Evolutionary conservation across 1,284 basidiomycete species (phyloP), one percentile per base, ranked within the genome.

Genomic region (Wolfiporia cocos): DNA sequence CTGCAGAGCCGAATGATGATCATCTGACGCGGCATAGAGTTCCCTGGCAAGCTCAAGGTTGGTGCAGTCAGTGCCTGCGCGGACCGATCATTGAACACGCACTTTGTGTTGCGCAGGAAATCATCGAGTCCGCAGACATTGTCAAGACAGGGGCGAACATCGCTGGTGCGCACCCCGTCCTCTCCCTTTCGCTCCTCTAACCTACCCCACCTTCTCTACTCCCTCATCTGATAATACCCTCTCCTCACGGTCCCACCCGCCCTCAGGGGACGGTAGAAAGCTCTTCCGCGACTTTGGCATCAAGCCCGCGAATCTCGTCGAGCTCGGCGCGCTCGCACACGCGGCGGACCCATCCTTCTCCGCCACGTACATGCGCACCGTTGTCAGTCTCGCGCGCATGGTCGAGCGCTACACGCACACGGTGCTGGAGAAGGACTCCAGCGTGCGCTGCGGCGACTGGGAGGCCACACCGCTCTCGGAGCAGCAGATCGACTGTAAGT

Each of bases 81-180:
- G n/a, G n/a, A n/a, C n/a, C n/a, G n/a, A n/a, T n/a, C n/a, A n/a
- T n/a, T n/a, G n/a, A n/a, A n/a, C n/a, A n/a, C n/a, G n/a, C n/a
- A n/a, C n/a, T n/a, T n/a, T n/a, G 10, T 28, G 10, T 32, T 39
- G 17, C 14, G 12, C 42, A 76, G 75, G 68, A 70, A 41, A 42
- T 77, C 18, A 68, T 78, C 10, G 73, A 78, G 51, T 63, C 65
- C 19, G 56, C 63, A n/a, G 46, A 57, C 5, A 58, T 70, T n/a
- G 45, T 65, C 28, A 83, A 83, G 54, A 58, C 72, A 3, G 81
- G 81, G 3, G 79, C 70, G 5, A 82, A 81, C 51, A 81, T 83
- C 39, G 56, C 71, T 30, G 71, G 79, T 81, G 45, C 46, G n/a
- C n/a, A n/a, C n/a, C n/a, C n/a, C n/a, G n/a, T n/a, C n/a, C n/a